Evolutionary conservation across 768 basidiomycete genomes (phyloP).

Genomic region (Naganishia randhawae): DNA sequence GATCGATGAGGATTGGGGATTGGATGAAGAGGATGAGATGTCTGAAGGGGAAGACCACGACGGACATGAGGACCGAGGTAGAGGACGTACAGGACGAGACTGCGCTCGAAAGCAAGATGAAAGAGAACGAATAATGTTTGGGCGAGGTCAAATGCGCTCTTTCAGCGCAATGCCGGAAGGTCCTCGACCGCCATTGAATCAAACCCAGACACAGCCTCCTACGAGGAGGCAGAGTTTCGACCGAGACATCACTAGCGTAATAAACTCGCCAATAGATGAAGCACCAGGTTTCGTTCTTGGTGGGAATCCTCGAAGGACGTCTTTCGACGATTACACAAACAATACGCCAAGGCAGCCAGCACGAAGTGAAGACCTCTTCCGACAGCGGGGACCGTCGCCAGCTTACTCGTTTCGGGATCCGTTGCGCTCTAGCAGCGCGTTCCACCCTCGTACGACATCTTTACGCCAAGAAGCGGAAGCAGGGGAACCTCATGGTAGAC

Average conservation of each 20-base stretch:
- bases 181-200: not conserved
- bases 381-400: conserved; percentile 28
- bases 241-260: conserved; percentile 8
- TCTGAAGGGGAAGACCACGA: conserved; percentile 28
- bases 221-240: conserved; percentile 25
- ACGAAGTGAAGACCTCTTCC: conserved; percentile 5
- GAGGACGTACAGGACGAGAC: conserved; percentile 8
- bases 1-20: conserved; percentile 28
- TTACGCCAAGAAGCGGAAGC: conserved; percentile 5
- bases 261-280: conserved; percentile 8
- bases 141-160: conserved; percentile 12
- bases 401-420: conserved; percentile 29
- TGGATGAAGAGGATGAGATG: conserved; percentile 33
- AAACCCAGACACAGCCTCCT: conserved; percentile 14
- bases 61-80: conserved; percentile 4
- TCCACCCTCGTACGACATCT: conserved; percentile 8
- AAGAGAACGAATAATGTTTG: conserved; percentile 9
- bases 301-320: not conserved
- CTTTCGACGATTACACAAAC: conserved; percentile 12
- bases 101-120: not conserved
- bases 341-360: conserved; percentile 9
- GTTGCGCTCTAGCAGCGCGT: conserved; percentile 3
- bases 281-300: not conserved
- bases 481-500: not conserved
- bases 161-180: conserved; percentile 20